Base-by-base conservation (phyloP, 306 rosid species). In the Heteromeles arbutifolia region DNA sequence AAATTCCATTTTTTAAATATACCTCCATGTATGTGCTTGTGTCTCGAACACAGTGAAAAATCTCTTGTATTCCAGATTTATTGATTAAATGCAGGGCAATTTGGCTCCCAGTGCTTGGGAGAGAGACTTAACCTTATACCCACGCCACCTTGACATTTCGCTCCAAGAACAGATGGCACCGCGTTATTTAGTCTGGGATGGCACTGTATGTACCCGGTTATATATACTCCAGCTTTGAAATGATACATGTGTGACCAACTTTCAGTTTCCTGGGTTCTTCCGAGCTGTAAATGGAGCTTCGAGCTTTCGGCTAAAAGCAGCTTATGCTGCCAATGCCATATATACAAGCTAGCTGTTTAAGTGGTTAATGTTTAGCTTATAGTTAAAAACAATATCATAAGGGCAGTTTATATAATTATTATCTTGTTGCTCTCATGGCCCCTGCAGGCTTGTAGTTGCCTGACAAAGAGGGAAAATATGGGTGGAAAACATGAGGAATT, bases 261-360 rank as follows among this genome's bases (percentile, higher is more conserved):
- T 18, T 9, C 3, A 32, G 53, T 48, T 61, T n/a, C 32, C 61
- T 13, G 34, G 48, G 63, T 31, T 32, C 70, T 21, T 32, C 64
- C 24, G 13, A 78, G 52, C 67, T 72, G 72, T 70, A 71, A 78
- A 78, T 78, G 77, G 73, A 31, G 65, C 65, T 41, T 26, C 67
- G 37, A 65, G 44, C 78, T 79, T 73, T 73, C 69, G 73, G 74
- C 78, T 22, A 56, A 73, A 79, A 56, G 70, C n/a, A 14, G 37
- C 15, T 50, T 15, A 48, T 48, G 21, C 54, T 50, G 54, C 54
- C 54, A 34, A 28, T 29, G 41, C 54, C 21, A 41, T 9, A 39
- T 3, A 48, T 56, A 34, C 66, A 15, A 17, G 54, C 21, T 15
- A 50, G 54, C 54, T 50, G 21, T 50, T 15, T 50, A 50, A 15